These are phyloP conservation scores for Globisporangium barbulae DNA, from an alignment of 352 stramenopile species.

Conservation along the genomic window DNA sequence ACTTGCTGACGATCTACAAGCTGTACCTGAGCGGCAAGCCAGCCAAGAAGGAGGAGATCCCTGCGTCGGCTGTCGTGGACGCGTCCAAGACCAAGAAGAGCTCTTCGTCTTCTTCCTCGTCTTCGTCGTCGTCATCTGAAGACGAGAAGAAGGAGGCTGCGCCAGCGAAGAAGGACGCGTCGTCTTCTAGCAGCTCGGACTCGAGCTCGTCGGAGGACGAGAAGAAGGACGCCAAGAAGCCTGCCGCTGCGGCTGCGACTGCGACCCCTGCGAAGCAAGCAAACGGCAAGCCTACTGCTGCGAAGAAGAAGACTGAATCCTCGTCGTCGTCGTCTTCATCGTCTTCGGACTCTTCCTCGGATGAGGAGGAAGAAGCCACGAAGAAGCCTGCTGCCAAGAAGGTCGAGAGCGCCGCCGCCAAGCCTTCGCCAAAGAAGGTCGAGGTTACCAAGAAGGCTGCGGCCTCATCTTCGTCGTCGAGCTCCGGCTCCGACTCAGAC, in stretches of 20 bases:
- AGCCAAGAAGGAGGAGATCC: constrained; percentile 54
- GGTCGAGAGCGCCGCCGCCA: constrained; percentile 4
- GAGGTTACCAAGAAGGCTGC: constrained; percentile 24
- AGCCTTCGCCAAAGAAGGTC: constrained; percentile 20
- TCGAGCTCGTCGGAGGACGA: constrained; percentile 28
- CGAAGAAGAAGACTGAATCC: constrained; percentile 26
- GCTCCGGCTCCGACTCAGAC: constrained; percentile 53
- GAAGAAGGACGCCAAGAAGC: constrained; percentile 22
- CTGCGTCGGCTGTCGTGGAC: constrained; percentile 49
- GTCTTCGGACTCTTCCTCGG: constrained; percentile 27
- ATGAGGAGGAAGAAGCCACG: constrained; percentile 33
- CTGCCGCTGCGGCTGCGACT: constrained; percentile 4
- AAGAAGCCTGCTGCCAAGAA: constrained; percentile 27
- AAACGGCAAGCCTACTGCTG: constrained; percentile 18
- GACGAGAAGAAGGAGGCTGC: constrained; percentile 27
- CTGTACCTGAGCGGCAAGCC: constrained; percentile 54
- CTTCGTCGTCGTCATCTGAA: constrained; percentile 35
- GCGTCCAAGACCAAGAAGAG: constrained; percentile 49
- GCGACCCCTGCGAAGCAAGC: constrained; percentile 16
- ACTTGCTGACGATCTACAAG: constrained; percentile 74
- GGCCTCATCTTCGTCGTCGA: constrained; percentile 27
- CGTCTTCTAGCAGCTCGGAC: constrained; percentile 19
- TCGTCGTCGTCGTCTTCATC: constrained; percentile 23
- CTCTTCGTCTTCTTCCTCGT: constrained; percentile 27
- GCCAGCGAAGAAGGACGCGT: constrained; percentile 20